Evolutionary conservation across 2,329 filamentous ascomycete species (phyloP).

Genomic region (Diaporthe ampelina): DNA sequence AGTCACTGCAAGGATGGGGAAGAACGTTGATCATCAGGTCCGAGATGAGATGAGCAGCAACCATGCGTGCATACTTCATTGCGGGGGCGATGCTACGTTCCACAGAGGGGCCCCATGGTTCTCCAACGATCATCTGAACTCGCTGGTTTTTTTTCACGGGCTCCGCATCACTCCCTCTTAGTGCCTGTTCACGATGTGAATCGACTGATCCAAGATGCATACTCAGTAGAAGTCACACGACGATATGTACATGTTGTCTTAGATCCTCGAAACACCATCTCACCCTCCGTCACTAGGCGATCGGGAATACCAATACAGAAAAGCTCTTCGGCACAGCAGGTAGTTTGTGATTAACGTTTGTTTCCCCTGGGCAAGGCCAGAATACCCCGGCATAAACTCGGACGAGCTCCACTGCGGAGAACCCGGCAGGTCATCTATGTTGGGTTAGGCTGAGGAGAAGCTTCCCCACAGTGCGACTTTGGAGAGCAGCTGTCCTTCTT

Average conservation of each 20-base stretch:
- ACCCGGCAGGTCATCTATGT: background rate
- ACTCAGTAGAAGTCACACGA: background rate
- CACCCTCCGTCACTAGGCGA: background rate
- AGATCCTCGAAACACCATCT: too few species aligned
- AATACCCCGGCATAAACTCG: background rate
- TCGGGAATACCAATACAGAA: background rate
- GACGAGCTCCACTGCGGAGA: background rate
- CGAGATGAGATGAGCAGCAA: slow-evolving; percentile 23
- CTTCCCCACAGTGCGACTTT: background rate
- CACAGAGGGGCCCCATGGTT: background rate
- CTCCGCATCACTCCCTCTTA: background rate
- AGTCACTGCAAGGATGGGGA: slow-evolving; percentile 10
- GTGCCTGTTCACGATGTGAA: background rate
- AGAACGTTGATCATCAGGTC: slow-evolving; percentile 30
- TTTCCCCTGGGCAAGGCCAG: background rate
- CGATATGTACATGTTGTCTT: background rate
- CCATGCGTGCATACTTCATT: slow-evolving; percentile 4
- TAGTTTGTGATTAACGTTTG: background rate
- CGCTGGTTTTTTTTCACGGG: background rate
- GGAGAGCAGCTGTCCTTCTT: background rate
- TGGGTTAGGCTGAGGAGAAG: background rate
- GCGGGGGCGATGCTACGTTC: slow-evolving; percentile 29
- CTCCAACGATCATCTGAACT: slow-evolving; percentile 7
- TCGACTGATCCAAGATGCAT: background rate
- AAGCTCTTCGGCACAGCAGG: background rate